A percentile compares a stretch with the other conserved stretches of the same genome.
Evolutionary conservation across 345 rosid species (phyloP).

Genomic region (Schrenkiella parvula): DNA sequence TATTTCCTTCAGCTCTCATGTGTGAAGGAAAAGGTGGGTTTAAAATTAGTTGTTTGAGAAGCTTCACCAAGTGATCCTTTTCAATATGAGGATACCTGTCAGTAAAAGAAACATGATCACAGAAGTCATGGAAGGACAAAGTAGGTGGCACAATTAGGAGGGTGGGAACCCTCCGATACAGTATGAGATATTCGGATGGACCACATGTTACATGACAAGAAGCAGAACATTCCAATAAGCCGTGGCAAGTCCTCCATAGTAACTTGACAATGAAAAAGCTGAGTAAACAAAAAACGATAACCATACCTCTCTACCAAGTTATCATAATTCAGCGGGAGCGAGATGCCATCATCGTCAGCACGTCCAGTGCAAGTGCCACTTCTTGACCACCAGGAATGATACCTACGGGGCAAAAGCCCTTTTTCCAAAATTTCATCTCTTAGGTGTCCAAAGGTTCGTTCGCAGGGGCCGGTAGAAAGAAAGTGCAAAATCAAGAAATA

Average conservation of each 20-base stretch:
- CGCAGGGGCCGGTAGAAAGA: conserved; percentile 81
- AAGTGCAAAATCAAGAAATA: conserved; percentile 91
- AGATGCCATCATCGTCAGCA: conserved; percentile 61
- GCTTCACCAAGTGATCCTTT: conserved; percentile 88
- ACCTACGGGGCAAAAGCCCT: conserved; percentile 90
- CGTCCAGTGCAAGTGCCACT: conserved; percentile 46
- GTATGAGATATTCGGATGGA: not conserved
- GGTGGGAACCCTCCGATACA: not conserved
- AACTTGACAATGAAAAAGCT: not conserved
- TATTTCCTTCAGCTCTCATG: conserved; percentile 42
- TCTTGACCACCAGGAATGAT: conserved; percentile 92
- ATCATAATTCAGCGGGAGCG: conserved; percentile 67
- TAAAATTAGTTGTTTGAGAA: conserved; percentile 73
- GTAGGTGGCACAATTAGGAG: not conserved
- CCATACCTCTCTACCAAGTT: conserved; percentile 68
- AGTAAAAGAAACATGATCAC: conserved; percentile 25
- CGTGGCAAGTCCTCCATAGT: not conserved
- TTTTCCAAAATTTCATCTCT: conserved; percentile 73
- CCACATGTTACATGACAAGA: not conserved
- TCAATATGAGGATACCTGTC: conserved; percentile 80
- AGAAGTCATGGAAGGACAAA: conserved; percentile 15
- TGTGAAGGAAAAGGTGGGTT: conserved; percentile 42
- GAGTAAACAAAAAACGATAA: not conserved
- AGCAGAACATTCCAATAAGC: not conserved
- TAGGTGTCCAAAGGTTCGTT: conserved; percentile 56